Evolutionary conservation across 1,139 yeast species (phyloP).

Genomic region (Debaryomyces subglobosus): DNA sequence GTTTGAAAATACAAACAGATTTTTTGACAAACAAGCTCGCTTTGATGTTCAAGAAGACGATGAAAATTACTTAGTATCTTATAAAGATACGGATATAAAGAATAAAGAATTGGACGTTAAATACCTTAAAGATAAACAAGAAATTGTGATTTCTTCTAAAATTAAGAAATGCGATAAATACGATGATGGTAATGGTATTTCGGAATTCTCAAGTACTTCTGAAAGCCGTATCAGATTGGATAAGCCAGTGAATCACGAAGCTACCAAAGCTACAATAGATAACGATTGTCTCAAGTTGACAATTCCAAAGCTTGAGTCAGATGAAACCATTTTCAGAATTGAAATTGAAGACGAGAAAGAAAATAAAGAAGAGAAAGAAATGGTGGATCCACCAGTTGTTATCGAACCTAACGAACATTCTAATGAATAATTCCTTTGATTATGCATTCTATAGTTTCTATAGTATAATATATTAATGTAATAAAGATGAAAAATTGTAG

Average conservation of each 20-base stretch:
- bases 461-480: neutral
- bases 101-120: slow-evolving; percentile 29
- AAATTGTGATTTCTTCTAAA: slow-evolving; percentile 23
- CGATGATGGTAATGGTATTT: slow-evolving; percentile 20
- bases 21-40: slow-evolving; percentile 13
- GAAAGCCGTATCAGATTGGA: slow-evolving; percentile 28
- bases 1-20: neutral
- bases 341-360: neutral
- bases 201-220: slow-evolving; percentile 20
- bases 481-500: neutral
- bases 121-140: slow-evolving; percentile 27
- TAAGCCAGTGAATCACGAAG: slow-evolving; percentile 25
- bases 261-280: slow-evolving; percentile 24
- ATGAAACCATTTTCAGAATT: slow-evolving; percentile 22
- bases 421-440: too few species aligned
- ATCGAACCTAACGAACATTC: neutral
- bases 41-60: slow-evolving; percentile 27
- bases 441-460: neutral
- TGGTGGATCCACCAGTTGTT: neutral
- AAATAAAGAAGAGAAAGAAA: neutral
- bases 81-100: slow-evolving; percentile 23
- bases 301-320: slow-evolving; percentile 31
- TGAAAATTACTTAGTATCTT: slow-evolving; percentile 26
- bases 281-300: slow-evolving; percentile 23
- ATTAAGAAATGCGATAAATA: slow-evolving; percentile 17